A percentile compares a stretch with the other conserved stretches of the same genome.
Evolutionary conservation across 176 grass and related monocot species (phyloP).

Genomic region (Areca catechu): DNA sequence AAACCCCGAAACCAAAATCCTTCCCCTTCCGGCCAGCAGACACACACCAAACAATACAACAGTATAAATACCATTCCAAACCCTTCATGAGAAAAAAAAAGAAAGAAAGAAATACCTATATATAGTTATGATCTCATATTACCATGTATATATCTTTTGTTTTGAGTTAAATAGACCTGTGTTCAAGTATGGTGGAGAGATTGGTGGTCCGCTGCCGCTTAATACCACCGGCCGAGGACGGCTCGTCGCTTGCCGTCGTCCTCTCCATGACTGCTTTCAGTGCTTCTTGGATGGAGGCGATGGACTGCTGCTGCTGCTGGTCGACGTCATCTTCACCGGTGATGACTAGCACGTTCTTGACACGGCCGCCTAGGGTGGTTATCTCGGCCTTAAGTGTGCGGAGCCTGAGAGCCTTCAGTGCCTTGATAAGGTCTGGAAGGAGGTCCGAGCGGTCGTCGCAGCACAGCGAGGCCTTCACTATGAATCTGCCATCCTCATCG

Average conservation of each 20-base stretch:
- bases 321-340: conserved; percentile 38
- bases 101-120: conserved; percentile 4
- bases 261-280: conserved; percentile 81
- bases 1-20: neutral
- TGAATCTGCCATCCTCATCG: conserved; percentile 58
- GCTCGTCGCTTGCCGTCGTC: conserved; percentile 8
- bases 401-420: conserved; percentile 75
- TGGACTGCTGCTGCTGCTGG: conserved; percentile 30
- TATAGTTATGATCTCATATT: conserved; percentile 31
- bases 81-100: conserved; percentile 2
- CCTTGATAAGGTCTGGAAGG: conserved; percentile 81
- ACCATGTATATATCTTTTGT: conserved; percentile 28
- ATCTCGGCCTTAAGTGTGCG: conserved; percentile 93
- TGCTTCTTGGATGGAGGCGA: conserved; percentile 84
- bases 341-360: conserved; percentile 84
- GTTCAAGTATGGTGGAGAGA: conserved; percentile 65
- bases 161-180: conserved; percentile 71
- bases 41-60: conserved; percentile 2
- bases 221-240: conserved; percentile 33
- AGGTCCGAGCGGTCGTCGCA: conserved; percentile 97
- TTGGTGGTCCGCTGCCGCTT: conserved; percentile 90
- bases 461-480: conserved; percentile 80
- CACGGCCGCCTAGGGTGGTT: conserved; percentile 78
- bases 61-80: conserved; percentile 11
- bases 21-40: conserved; percentile 2